Evolutionary conservation across 106 monocot genomes (phyloP).

Genomic region (Dendrobium huoshanense): DNA sequence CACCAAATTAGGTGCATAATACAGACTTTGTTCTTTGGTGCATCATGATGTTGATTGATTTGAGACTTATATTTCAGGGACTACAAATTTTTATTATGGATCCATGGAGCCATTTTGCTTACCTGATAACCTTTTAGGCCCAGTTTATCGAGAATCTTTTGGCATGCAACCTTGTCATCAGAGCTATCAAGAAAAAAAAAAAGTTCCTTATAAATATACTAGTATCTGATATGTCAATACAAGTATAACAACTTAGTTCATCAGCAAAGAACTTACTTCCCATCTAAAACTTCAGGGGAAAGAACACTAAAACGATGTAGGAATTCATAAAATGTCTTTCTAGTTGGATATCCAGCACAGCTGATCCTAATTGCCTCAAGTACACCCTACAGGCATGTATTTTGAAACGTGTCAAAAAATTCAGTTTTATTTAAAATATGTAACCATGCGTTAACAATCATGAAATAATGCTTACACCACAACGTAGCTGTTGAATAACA

Average conservation of each 20-base stretch:
- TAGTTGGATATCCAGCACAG: conserved; percentile 92
- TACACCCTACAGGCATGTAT: conserved; percentile 53
- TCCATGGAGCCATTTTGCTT: not conserved
- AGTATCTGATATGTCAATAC: not conserved
- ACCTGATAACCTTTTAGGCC: conserved; percentile 81
- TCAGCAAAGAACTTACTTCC: conserved; percentile 45
- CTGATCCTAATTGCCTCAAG: conserved; percentile 94
- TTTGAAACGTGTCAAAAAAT: not conserved
- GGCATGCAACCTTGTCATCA: conserved; percentile 74
- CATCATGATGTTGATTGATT: not conserved
- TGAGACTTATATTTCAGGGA: not conserved
- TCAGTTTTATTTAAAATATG: conserved; percentile 4
- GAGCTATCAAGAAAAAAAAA: conserved; percentile 27
- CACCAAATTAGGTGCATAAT: not conserved
- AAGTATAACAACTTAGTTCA: not conserved
- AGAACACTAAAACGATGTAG: conserved; percentile 82
- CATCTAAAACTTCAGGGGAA: conserved; percentile 73
- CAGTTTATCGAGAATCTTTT: conserved; percentile 70
- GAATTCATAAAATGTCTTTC: conserved; percentile 89
- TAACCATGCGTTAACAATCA: not conserved
- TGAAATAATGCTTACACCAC: conserved; percentile 60
- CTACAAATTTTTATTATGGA: not conserved
- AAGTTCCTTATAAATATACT: conserved; percentile 1
- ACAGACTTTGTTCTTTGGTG: not conserved
- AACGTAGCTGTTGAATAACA: conserved; percentile 79